phyloP scores from a whole-genome alignment of 2,329 filamentous ascomycete species.

The Emergomyces orientalis region DNA sequence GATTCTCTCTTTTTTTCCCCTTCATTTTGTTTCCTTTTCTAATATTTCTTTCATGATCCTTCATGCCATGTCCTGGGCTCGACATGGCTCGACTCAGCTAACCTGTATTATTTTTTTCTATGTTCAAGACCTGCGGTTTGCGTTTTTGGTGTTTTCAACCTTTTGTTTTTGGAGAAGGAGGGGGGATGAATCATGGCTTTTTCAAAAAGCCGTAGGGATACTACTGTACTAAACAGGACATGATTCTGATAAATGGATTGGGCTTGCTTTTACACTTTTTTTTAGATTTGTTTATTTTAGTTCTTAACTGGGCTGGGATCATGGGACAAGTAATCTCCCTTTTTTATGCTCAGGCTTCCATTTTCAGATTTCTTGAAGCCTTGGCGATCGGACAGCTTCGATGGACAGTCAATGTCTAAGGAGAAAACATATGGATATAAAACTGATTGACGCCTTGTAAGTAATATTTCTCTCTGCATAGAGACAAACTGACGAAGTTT shows the following conservation, averaged over 20 bases:
- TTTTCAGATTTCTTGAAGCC: too few species aligned
- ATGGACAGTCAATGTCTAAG: too few species aligned
- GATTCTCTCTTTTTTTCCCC: not conserved
- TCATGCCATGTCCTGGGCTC: not conserved
- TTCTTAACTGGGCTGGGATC: too few species aligned
- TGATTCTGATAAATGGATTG: constrained; percentile 1
- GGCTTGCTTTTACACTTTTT: not conserved
- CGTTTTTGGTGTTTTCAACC: not conserved
- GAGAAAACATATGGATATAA: too few species aligned
- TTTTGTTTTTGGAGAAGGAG: not conserved
- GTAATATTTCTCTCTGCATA: not conserved
- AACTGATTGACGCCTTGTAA: too few species aligned
- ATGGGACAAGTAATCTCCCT: too few species aligned
- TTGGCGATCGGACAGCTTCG: too few species aligned
- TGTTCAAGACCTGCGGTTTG: not conserved
- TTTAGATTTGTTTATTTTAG: not conserved
- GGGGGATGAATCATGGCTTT: not conserved
- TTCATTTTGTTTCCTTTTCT: not conserved
- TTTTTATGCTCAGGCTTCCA: too few species aligned
- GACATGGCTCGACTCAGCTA: not conserved
- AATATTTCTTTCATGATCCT: not conserved
- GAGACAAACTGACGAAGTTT: not conserved
- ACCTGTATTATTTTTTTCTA: not conserved
- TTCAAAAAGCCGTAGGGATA: not conserved
- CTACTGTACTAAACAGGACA: constrained; percentile 1